Evolutionary conservation across 129 eudicot species (phyloP).

Genomic region (Pseudognaphalium luteoalbum): DNA sequence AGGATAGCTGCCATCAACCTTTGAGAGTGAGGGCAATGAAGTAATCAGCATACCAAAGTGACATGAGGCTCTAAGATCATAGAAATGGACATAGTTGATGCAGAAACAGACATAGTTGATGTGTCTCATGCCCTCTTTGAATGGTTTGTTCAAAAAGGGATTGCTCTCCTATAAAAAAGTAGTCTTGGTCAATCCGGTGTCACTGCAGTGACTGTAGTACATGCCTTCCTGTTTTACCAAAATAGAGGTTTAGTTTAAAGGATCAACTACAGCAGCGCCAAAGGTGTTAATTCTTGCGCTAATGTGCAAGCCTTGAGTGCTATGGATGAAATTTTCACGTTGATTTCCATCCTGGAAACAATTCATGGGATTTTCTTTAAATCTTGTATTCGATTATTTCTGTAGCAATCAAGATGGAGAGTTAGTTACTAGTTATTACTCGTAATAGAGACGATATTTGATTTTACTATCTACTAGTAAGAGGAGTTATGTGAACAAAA

Average conservation of each 20-base stretch:
- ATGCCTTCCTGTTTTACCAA: neutral
- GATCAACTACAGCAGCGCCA: neutral
- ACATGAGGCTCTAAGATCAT: neutral
- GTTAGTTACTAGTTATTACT: neutral
- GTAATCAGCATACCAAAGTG: neutral
- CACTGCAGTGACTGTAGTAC: neutral
- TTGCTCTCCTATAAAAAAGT: neutral
- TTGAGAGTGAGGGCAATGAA: neutral
- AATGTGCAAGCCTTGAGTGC: neutral
- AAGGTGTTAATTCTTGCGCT: neutral
- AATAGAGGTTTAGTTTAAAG: neutral
- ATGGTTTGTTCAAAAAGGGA: neutral
- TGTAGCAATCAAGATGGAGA: neutral
- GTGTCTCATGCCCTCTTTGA: neutral
- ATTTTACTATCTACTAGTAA: neutral
- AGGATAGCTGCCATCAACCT: too few relatives aligned
- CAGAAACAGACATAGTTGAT: neutral
- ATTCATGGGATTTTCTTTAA: neutral
- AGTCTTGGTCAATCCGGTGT: neutral
- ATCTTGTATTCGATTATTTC: too few relatives aligned
- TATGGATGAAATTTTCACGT: neutral
- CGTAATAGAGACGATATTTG: neutral
- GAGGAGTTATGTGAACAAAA: neutral
- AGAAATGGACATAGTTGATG: neutral
- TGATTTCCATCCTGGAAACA: neutral